Evolutionary conservation across 345 rosid species (phyloP).

Genomic region (Geranium brycei): DNA sequence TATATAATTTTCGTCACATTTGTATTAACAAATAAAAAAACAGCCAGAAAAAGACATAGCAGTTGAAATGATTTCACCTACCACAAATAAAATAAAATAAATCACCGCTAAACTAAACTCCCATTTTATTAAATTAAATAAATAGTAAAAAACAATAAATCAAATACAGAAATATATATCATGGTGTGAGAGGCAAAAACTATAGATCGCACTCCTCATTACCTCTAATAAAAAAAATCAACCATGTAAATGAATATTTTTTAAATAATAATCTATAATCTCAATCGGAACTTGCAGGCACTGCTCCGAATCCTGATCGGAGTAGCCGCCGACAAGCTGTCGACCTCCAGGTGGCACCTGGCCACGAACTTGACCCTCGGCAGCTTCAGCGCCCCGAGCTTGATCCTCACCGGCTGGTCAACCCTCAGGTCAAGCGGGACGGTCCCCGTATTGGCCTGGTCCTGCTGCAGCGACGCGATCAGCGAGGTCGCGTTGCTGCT

Average conservation of each 20-base stretch:
- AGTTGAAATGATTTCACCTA: no score
- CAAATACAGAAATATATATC: neutral
- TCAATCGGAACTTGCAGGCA: constrained; percentile 52
- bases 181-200: no score
- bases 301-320: constrained; percentile 38
- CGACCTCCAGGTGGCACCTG: constrained; percentile 44
- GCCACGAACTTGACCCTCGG: constrained; percentile 46
- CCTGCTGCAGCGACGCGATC: constrained; percentile 23
- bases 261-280: constrained; percentile 20
- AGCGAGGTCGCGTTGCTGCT: constrained; percentile 35
- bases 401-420: constrained; percentile 64
- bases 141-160: neutral
- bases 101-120: neutral
- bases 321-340: constrained; percentile 30
- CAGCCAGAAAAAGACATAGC: no score
- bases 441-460: constrained; percentile 33
- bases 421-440: constrained; percentile 57
- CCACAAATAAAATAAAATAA: no score
- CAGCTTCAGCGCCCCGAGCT: constrained; percentile 64
- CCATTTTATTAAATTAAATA: no score
- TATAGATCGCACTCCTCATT: no score
- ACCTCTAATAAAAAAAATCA: no score
- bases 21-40: no score
- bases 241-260: neutral
- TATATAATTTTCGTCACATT: no score